These are phyloP conservation scores for Elsinoe perseae DNA, from an alignment of 2,329 filamentous ascomycete species.

Conservation along the genomic window DNA sequence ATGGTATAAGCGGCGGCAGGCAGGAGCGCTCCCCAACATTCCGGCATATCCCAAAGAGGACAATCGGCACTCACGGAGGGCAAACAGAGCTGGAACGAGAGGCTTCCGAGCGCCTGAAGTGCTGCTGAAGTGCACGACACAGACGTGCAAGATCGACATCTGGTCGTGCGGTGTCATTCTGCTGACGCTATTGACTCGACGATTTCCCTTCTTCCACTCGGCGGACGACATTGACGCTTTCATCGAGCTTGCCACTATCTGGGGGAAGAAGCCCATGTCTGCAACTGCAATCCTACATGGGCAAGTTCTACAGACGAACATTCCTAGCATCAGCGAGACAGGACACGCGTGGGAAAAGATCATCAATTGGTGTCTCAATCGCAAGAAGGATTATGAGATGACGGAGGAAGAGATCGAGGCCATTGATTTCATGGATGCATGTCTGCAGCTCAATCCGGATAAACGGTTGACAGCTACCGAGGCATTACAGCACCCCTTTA, in stretches of 20 bases:
- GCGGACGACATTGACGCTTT: constrained; percentile 97
- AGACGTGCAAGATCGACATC: constrained; percentile 86
- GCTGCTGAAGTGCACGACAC: constrained; percentile 90
- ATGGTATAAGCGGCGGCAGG: constrained; percentile 19
- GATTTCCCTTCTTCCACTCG: constrained; percentile 98
- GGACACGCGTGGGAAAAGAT: constrained; percentile 91
- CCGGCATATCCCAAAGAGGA: constrained; percentile 83
- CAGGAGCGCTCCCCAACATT: constrained; percentile 27
- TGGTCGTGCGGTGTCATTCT: constrained; percentile 98
- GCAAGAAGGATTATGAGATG: constrained; percentile 50
- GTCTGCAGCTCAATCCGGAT: constrained; percentile 68
- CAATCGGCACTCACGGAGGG: constrained; percentile 74
- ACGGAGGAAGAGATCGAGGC: constrained; percentile 63
- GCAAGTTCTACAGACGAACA: constrained; percentile 83
- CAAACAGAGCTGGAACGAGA: constrained; percentile 88
- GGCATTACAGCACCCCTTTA: constrained; percentile 65
- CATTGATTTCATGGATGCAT: constrained; percentile 61
- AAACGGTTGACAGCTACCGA: constrained; percentile 67
- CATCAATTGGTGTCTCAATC: constrained; percentile 85
- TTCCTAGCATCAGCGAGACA: constrained; percentile 77
- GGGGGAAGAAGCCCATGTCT: constrained; percentile 79
- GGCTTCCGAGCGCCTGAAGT: constrained; percentile 96
- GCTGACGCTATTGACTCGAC: constrained; percentile 81
- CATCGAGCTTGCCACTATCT: constrained; percentile 95
- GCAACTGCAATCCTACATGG: constrained; percentile 75